Conservation (phyloP, 2,329 filamentous ascomycete genomes). For the Ceratocystis variospora region DNA sequence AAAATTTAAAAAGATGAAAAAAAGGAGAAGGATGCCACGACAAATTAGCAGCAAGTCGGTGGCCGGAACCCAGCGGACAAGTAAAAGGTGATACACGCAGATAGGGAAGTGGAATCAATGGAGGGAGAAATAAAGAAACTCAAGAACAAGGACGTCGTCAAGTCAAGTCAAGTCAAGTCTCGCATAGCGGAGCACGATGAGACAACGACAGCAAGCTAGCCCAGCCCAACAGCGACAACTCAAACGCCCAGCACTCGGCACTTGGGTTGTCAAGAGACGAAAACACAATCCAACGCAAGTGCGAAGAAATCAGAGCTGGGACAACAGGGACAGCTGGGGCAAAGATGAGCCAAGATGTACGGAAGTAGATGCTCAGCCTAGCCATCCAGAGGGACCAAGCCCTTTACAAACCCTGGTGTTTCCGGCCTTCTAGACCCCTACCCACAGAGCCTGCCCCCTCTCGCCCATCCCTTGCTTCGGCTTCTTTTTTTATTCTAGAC, state of each 20-base stretch:
- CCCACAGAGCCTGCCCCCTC: background rate
- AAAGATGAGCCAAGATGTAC: background rate
- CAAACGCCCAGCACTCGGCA: background rate
- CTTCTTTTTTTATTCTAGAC: conserved; percentile 6
- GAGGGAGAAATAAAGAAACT: background rate
- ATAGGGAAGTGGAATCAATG: background rate
- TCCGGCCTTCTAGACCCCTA: background rate
- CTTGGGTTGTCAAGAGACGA: conserved; percentile 2
- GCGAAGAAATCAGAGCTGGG: background rate
- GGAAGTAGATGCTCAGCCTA: background rate
- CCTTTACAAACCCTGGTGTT: background rate
- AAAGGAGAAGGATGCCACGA: background rate
- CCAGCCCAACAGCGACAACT: background rate
- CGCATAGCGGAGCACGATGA: background rate
- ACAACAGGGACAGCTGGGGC: background rate
- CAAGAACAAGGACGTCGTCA: background rate
- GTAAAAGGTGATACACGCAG: background rate
- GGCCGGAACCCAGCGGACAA: background rate
- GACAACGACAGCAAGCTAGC: background rate
- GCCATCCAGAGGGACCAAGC: background rate
- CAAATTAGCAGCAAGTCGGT: background rate
- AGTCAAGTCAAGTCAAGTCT: background rate
- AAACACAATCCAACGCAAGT: conserved; percentile 2
- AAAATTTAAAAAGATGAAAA: background rate
- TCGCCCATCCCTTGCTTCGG: background rate